Base-by-base conservation (phyloP, 192 early-diverging fungal genomes). In the Coemansia sp. region DNA sequence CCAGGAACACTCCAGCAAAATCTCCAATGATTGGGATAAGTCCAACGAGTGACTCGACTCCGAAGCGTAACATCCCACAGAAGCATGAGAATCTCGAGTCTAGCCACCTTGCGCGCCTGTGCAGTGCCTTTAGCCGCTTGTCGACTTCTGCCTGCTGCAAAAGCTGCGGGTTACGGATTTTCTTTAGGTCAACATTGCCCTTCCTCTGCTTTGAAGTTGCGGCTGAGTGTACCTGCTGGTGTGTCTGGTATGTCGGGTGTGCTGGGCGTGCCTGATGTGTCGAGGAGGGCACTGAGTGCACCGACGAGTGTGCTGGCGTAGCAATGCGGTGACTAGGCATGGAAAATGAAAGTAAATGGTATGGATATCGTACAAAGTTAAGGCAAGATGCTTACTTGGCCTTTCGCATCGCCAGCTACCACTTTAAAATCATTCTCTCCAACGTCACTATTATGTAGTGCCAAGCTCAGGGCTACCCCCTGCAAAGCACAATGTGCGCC, bases 11-110 rank as follows among this genome's bases (percentile, higher is more conserved):
- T 15, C 73, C 74, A 12, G 75, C 75, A 73, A 77, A 74, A 64
- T 85, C 83, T 42, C 83, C 83, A 37, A 72, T 68, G 14, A 77
- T 58, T 4, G 83, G 83, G 34, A 85, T 45, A 3, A 85, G 62
- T 1, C 83, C 83, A 4, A 85, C 59, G 10, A 85, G 61, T 5
- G 74, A 66, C 21, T 85, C 83, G 11, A 80, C 36, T 17, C 83
- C 83, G 39, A 85, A 77, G n/a, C 68, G 58, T 9, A 77, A 46
- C 60, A 69, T 25, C 14, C 64, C 61, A 60, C 78, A 80, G 34
- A 65, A 77, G 67, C 80, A 82, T 14, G 72, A 70, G 67, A 82
- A 65, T 27, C 61, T 21, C 14, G 75, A 51, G 44, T 82, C 80
- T 29, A 82, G 62, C 58, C 61, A 68, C 27, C 37, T 69, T 4